Evolutionary conservation across 2,329 filamentous ascomycete species (phyloP), one percentile per base, ranked within the genome.

Genomic region (Exophiala sp.): DNA sequence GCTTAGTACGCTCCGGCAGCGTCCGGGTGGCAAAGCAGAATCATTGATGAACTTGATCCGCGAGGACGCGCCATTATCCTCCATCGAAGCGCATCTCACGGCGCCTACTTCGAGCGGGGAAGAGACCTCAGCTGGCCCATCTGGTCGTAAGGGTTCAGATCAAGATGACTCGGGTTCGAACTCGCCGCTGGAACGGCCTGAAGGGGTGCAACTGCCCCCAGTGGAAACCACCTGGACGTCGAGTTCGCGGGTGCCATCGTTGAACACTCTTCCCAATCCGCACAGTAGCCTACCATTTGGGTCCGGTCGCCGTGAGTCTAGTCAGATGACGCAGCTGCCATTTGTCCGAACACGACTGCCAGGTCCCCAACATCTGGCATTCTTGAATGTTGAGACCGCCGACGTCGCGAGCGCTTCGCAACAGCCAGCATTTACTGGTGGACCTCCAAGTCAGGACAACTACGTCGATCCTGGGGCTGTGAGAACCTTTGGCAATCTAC

Each of bases 31-130:
- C 20, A 49, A 32, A 29, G 36, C 32, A 10, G 14, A 41, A 24
- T 16, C 36, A 40, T 41, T 49, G 47, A 21, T 49, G 4, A 18
- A 29, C 35, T 3, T 49, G 10, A 49, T 49, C 47, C 32, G 34
- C 33, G 21, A 29, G 32, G 20, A 41, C 10, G 47, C 47, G 8
- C 41, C 41, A 32, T 24, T 43, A 9, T 9, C 41, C 7, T 9
- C 41, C 7, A 12, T 43, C 9, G 21, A 32, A 32, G 41, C 41
- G 11, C 47, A 41, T 14, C 47, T 49, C 36, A 18, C 21, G 18
- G 34, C 39, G 35, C 20, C 36, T n/a, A 24, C 10, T 40, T 10
- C 21, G 29, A 34, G 34, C n/a, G 20, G 33, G n/a, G 20, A 29
- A 18, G 36, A 41, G 40, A 24, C 41, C 6, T 24, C 11, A 29